phyloP scores from a whole-genome alignment of 2,329 filamentous ascomycete genomes.

The Conoideocrella luteorostrata region DNA sequence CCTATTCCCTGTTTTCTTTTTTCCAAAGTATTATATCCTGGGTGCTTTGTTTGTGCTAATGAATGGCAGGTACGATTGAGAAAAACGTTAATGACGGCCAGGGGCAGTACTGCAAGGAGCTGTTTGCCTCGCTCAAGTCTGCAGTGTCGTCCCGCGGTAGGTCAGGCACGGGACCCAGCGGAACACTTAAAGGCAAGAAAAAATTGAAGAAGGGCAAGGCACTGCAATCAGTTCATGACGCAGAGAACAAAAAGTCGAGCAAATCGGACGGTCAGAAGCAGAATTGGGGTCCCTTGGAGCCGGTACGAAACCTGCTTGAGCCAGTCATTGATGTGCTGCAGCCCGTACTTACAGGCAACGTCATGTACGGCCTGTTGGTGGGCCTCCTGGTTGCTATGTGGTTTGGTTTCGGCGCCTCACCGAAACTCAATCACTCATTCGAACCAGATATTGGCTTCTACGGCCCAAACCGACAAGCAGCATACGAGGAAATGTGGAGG shows the following conservation, averaged over 20 bases:
- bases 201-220: constrained; percentile 48
- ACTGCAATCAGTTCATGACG: constrained; percentile 37
- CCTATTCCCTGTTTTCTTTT: neutral
- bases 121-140: constrained; percentile 67
- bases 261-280: constrained; percentile 37
- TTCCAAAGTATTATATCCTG: too few relatives aligned
- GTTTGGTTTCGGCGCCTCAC: constrained; percentile 56
- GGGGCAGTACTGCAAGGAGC: constrained; percentile 70
- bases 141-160: constrained; percentile 63
- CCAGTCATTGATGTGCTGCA: constrained; percentile 64
- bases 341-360: constrained; percentile 68
- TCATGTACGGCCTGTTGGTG: constrained; percentile 68
- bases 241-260: constrained; percentile 31
- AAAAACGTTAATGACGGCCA: constrained; percentile 93
- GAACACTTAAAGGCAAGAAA: constrained; percentile 53
- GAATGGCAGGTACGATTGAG: constrained; percentile 73
- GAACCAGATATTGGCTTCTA: constrained; percentile 25
- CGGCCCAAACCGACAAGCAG: constrained; percentile 62
- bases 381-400: constrained; percentile 68
- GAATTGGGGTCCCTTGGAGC: constrained; percentile 78
- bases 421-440: constrained; percentile 30
- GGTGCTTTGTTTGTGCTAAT: too few relatives aligned
- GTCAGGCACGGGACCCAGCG: constrained; percentile 37
- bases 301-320: constrained; percentile 61
- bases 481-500: constrained; percentile 91